These are phyloP conservation scores for Saccharomyces hybrid DNA, from an alignment of 1,139 yeast genomes.

Conservation along the genomic window DNA sequence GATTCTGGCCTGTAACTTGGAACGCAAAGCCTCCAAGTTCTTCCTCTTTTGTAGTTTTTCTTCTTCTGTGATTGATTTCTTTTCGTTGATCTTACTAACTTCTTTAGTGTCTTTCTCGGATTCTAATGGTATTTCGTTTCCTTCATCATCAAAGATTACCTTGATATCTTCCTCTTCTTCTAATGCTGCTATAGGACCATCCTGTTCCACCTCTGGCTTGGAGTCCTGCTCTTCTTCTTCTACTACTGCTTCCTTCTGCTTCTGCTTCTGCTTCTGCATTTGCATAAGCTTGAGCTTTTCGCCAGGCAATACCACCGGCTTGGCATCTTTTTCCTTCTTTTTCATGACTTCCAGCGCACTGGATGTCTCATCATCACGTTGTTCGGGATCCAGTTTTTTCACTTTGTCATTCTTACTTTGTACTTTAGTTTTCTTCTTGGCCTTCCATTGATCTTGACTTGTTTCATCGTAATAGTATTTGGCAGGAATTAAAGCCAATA, in stretches of 20 bases:
- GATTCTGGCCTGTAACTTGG: conserved; percentile 67
- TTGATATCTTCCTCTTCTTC: conserved; percentile 38
- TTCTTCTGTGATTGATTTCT: conserved; percentile 31
- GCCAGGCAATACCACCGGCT: conserved; percentile 55
- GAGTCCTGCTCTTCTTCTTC: conserved; percentile 18
- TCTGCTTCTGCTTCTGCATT: not conserved
- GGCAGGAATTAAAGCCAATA: conserved; percentile 86
- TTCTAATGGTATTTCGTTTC: conserved; percentile 44
- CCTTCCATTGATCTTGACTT: conserved; percentile 82
- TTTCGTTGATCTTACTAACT: conserved; percentile 7
- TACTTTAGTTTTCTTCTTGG: conserved; percentile 64
- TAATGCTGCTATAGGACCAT: conserved; percentile 7
- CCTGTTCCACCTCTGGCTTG: conserved; percentile 9
- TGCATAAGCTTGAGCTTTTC: conserved; percentile 15
- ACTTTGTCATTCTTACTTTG: conserved; percentile 56
- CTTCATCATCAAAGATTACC: conserved; percentile 70
- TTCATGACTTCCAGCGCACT: conserved; percentile 65
- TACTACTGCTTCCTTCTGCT: conserved; percentile 15
- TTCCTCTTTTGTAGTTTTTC: conserved; percentile 45
- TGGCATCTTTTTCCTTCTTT: conserved; percentile 49
- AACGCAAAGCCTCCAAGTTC: conserved; percentile 58
- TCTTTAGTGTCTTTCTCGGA: conserved; percentile 10
- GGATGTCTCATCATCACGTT: conserved; percentile 43
- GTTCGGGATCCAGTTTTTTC: conserved; percentile 69
- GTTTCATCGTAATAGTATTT: conserved; percentile 76